Evolutionary conservation across 2,329 filamentous ascomycete species (phyloP).

Genomic region (Scedosporium dehoogii): DNA sequence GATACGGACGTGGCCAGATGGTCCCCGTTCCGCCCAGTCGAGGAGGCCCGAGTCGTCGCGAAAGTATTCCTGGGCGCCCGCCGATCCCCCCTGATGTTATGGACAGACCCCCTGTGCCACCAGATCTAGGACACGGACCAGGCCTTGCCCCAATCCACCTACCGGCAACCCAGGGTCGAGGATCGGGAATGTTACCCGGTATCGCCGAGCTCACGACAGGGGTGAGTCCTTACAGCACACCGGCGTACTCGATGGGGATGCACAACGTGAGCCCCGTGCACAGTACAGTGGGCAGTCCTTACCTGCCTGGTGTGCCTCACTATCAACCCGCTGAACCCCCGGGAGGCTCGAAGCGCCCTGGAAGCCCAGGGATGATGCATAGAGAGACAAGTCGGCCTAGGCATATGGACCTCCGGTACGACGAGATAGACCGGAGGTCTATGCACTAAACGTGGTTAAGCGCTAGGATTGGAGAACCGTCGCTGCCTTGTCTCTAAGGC

Average conservation of each 20-base stretch:
- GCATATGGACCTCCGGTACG: constrained; percentile 6
- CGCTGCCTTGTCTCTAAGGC: too few species aligned
- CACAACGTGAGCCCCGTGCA: constrained; percentile 26
- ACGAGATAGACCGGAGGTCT: neutral
- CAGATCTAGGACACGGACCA: constrained; percentile 4
- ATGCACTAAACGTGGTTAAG: neutral
- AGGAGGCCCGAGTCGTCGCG: constrained; percentile 28
- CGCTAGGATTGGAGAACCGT: neutral
- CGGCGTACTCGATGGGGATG: constrained; percentile 37
- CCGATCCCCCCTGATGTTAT: constrained; percentile 19
- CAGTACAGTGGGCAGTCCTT: constrained; percentile 30
- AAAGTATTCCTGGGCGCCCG: constrained; percentile 25
- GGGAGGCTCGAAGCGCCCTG: constrained; percentile 37
- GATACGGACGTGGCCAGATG: constrained; percentile 29
- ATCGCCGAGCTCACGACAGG: constrained; percentile 56
- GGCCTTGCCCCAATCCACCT: constrained; percentile 9
- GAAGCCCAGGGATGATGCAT: constrained; percentile 34
- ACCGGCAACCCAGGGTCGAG: constrained; percentile 20
- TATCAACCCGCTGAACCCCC: constrained; percentile 1
- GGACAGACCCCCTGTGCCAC: constrained; percentile 11
- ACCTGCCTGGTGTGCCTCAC: neutral
- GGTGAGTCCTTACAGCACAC: constrained; percentile 50
- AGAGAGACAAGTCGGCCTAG: constrained; percentile 28
- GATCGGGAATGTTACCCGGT: constrained; percentile 44
- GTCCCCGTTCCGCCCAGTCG: constrained; percentile 23